Base-by-base conservation (phyloP, 441 rosid genomes). In the Gossypium gossypioides region DNA sequence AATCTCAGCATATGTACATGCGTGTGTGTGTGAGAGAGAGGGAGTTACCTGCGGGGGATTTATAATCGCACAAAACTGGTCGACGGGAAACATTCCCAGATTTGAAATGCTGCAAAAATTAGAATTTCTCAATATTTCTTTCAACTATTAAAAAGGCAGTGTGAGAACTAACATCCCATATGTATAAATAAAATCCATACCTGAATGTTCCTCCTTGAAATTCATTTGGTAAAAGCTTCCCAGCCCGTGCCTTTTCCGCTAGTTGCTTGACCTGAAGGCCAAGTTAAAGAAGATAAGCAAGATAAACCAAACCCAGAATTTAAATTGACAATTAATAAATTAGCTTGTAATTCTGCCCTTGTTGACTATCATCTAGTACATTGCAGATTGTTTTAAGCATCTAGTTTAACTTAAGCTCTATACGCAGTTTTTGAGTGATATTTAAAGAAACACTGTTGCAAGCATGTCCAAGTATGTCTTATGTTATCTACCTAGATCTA, bases 141-240 rank as follows among this genome's bases (percentile, higher is more conserved):
- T 21, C 12, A 44, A 78, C 76, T 40, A 74, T 34, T 24, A 71
- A 67, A 6, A 59, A 72, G 69, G 40, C 52, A 21, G 58, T 25
- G 58, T 18, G 71, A 57, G 63, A 63, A 71, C 44, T 42, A 46
- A 6, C 61, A 44, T 58, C 29, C 25, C 46, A 55, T 58, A 21
- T 3, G n/a, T 19, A 48, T 37, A 16, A 19, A 50, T 65, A 68
- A 74, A 75, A 8, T 44, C 57, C 21, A 56, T 51, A 90, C 99
- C 99, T 92, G 84, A 95, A 95, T 71, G 96, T 85, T 81, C 99
- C 98, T 82, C 97, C 97, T 84, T 88, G 99, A 81, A 92, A 95
- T 75, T 95, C 97, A 44, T 87, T 78, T 32, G 99, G 99, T 18
- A 84, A 79, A 73, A 95, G 96, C 85, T 91, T 95, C 77, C 99